Conservation (phyloP, 768 basidiomycete genomes). For the Stropharia rugosoannulata region DNA sequence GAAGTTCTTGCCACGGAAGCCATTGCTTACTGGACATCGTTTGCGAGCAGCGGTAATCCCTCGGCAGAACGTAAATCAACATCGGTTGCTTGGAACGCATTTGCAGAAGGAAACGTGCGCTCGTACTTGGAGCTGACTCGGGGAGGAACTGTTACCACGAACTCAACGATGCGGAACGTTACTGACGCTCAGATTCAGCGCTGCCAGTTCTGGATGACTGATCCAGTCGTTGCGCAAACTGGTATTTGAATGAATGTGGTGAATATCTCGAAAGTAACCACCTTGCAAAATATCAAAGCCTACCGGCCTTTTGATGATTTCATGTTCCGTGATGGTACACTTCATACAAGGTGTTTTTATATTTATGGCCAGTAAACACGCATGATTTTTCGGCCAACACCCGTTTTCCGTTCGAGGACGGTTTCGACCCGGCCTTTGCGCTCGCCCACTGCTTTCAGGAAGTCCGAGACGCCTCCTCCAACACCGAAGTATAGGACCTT, state of each 20-base stretch:
- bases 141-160: conserved; percentile 22
- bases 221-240: conserved; percentile 31
- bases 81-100: conserved; percentile 26
- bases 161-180: conserved; percentile 27
- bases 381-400: conserved; percentile 60
- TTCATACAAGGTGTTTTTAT: neutral
- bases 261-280: neutral
- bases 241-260: conserved; percentile 19
- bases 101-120: conserved; percentile 10
- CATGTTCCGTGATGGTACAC: neutral
- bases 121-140: conserved; percentile 25
- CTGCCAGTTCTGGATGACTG: conserved; percentile 43
- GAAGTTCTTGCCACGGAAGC: conserved; percentile 33
- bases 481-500: conserved; percentile 96
- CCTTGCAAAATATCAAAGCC: neutral
- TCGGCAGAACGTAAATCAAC: conserved; percentile 17
- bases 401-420: conserved; percentile 64
- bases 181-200: conserved; percentile 29
- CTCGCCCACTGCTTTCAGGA: conserved; percentile 53
- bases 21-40: conserved; percentile 46
- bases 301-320: neutral
- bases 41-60: conserved; percentile 30
- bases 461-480: conserved; percentile 82
- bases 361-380: conserved; percentile 15
- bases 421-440: conserved; percentile 37